Base-by-base conservation (phyloP, 1,284 basidiomycete species). In the Hypsizygus ulmarius region DNA sequence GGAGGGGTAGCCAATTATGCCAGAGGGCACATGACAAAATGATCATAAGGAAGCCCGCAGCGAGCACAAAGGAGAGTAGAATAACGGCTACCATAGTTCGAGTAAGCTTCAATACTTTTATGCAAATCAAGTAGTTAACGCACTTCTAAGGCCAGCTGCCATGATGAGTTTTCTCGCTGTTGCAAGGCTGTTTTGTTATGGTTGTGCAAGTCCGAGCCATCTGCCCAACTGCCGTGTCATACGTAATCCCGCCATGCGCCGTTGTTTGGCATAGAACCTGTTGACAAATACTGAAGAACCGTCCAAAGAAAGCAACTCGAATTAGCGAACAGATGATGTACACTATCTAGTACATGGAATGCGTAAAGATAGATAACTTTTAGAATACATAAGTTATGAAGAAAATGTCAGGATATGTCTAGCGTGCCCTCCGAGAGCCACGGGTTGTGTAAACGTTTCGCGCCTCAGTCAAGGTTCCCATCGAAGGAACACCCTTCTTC, bases 21-120 rank as follows among this genome's bases (percentile, higher is more conserved):
- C 90, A 99, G 32, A 99, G 74, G 18, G 97, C 96, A 66, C 97
- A 99, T 1, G 93, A 95, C 25, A 99, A 86, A 67, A 99, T 99
- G 65, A 99, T 92, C 62, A 99, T 83, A 49, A 99, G 74, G 73
- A 99, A 99, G 19, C 97, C 97, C 25, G 97, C 80, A 10, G 97
- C 97, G 35, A 99, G 84, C 49, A 97, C 91, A 69, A 99, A 97
- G 3, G 96, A 94, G 45, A 97, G 83, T 51, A 96, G 77, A 59
- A 97, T 93, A 59, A 97, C 93, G 62, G 91, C 93, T 96, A 52
- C 8, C 45, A 37, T 7, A 12, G 14, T 19, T 33, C 5, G n/a
- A 29, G 36, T 11, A 52, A 43, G 52, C 5, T 43, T 10, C 39
- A 32, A 42, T 39, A 37, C 18, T 39, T 40, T 34, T 9, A 5